phyloP scores from a whole-genome alignment of 2,329 filamentous ascomycete species.

The Juglanconis juglandina region DNA sequence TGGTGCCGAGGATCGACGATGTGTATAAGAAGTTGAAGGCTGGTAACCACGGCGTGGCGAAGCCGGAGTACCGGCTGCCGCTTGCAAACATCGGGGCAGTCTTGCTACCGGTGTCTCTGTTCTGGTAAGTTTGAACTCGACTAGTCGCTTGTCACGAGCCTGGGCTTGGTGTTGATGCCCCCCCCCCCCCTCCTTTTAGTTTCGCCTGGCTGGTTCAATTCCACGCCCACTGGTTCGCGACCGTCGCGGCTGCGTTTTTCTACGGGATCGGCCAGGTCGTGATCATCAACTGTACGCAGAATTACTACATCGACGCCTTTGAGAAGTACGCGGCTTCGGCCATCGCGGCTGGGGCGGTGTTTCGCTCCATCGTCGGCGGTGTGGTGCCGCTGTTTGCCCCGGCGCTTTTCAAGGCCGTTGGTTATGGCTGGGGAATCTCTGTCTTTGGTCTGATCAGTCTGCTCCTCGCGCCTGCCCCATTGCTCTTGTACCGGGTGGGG shows the following conservation, averaged over 20 bases:
- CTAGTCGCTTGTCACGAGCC: too few species aligned
- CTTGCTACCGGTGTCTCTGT: conserved; percentile 40
- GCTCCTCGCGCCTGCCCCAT: conserved; percentile 8
- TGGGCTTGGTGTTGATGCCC: background rate
- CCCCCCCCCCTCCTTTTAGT: background rate
- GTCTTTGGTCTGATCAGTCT: conserved; percentile 10
- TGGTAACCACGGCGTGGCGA: conserved; percentile 5
- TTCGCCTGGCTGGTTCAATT: conserved; percentile 26
- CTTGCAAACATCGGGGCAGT: conserved; percentile 11
- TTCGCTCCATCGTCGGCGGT: conserved; percentile 19
- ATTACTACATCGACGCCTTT: conserved; percentile 50
- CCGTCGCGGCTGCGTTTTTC: conserved; percentile 49
- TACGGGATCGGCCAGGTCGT: conserved; percentile 49
- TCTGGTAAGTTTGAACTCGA: conserved; percentile 15
- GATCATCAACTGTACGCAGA: conserved; percentile 49
- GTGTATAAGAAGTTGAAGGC: conserved; percentile 10
- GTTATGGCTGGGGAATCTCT: conserved; percentile 12
- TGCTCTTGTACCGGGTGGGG: conserved; percentile 7
- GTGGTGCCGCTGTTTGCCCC: conserved; percentile 9
- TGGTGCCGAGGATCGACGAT: conserved; percentile 13
- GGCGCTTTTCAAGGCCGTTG: conserved; percentile 5
- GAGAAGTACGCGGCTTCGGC: conserved; percentile 28
- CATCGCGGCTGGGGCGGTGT: conserved; percentile 37
- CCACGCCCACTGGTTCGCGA: conserved; percentile 28
- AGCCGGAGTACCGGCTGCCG: conserved; percentile 11